These are phyloP conservation scores for Ascochyta clinopodiicola DNA, from an alignment of 2,329 filamentous ascomycete species.

Conservation along the genomic window DNA sequence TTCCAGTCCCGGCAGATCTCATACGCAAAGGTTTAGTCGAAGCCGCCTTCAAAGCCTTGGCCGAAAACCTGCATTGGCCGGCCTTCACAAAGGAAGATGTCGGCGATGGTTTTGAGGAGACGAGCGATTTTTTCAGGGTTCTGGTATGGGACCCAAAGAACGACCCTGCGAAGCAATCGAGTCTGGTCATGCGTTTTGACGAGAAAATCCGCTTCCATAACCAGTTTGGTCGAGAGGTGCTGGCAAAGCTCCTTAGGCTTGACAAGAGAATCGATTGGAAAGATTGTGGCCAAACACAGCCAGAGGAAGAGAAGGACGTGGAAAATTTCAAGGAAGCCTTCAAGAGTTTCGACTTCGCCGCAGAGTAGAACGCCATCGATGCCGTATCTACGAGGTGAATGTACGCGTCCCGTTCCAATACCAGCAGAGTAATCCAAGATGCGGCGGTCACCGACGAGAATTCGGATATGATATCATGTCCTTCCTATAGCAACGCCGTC, in stretches of 20 bases:
- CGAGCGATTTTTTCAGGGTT: constrained; percentile 75
- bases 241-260: constrained; percentile 84
- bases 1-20: constrained; percentile 74
- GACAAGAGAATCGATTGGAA: constrained; percentile 84
- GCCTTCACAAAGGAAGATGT: constrained; percentile 55
- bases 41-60: constrained; percentile 86
- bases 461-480: background rate
- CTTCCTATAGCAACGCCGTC: background rate
- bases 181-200: constrained; percentile 76
- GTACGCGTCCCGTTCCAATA: background rate
- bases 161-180: constrained; percentile 65
- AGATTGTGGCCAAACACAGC: constrained; percentile 77
- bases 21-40: constrained; percentile 79
- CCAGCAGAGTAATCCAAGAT: background rate
- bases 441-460: constrained; percentile 1
- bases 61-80: constrained; percentile 73
- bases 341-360: constrained; percentile 84
- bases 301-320: constrained; percentile 81
- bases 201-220: constrained; percentile 80
- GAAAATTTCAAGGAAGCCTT: constrained; percentile 82
- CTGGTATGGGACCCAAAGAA: constrained; percentile 74
- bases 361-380: constrained; percentile 1
- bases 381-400: background rate
- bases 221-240: constrained; percentile 85
- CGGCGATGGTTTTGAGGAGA: constrained; percentile 52